phyloP scores from a whole-genome alignment of 2,329 filamentous ascomycete species.

The Akanthomyces lecanii region DNA sequence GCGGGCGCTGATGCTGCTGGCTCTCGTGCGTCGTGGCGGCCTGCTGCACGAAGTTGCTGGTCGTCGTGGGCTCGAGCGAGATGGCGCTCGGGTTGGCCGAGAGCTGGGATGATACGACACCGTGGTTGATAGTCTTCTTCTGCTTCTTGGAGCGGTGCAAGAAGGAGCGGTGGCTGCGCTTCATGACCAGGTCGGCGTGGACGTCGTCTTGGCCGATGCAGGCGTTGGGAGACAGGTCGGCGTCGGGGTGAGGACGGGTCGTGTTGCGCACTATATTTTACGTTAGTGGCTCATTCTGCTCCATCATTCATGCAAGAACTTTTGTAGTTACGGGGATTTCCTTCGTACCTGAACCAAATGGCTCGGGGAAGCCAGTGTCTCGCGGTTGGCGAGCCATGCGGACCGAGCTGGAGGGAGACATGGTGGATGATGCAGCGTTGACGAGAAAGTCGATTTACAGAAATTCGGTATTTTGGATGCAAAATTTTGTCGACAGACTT shows the following conservation, averaged over 20 bases:
- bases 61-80: constrained; percentile 27
- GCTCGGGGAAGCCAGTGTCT: constrained; percentile 51
- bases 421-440: not conserved
- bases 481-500: not conserved
- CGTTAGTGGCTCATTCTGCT: not conserved
- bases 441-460: not conserved
- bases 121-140: constrained; percentile 44
- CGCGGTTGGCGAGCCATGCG: constrained; percentile 25
- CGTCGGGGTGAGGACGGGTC: constrained; percentile 58
- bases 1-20: constrained; percentile 20
- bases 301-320: not conserved
- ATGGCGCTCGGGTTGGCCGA: constrained; percentile 29
- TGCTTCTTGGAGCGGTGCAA: constrained; percentile 36
- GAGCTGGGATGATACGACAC: constrained; percentile 37
- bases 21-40: not conserved
- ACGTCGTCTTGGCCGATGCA: constrained; percentile 53
- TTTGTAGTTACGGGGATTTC: no score
- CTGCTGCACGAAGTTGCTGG: constrained; percentile 24
- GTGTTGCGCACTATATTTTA: constrained; percentile 49
- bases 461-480: not conserved
- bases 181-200: constrained; percentile 38
- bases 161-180: constrained; percentile 42
- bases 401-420: not conserved
- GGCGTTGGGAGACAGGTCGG: constrained; percentile 53
- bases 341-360: constrained; percentile 41